Evolutionary conservation across 2,329 filamentous ascomycete species (phyloP).

Genomic region (Metarhizium album): DNA sequence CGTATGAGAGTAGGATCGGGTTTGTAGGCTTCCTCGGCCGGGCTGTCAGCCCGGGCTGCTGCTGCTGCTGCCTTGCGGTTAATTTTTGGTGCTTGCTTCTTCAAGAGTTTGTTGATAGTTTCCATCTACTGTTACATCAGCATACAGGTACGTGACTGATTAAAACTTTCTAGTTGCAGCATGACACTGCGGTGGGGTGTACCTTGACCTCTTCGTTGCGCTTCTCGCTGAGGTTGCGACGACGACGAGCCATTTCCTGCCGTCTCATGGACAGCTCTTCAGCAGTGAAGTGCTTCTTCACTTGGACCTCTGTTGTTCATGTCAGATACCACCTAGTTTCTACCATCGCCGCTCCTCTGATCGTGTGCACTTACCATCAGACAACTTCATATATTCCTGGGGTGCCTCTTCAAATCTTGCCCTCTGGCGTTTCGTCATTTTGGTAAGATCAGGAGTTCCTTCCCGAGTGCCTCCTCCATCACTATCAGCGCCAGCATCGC

Average conservation of each 20-base stretch:
- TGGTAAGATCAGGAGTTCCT: slow-evolving; percentile 43
- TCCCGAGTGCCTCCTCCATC: slow-evolving; percentile 35
- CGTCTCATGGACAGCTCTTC: slow-evolving; percentile 52
- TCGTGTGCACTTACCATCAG: slow-evolving; percentile 36
- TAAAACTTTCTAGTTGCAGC: neutral
- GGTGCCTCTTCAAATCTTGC: slow-evolving; percentile 47
- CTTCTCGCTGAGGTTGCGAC: slow-evolving; percentile 54
- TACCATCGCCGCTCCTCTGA: neutral
- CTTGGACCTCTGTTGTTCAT: slow-evolving; percentile 46
- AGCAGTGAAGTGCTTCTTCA: slow-evolving; percentile 50
- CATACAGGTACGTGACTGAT: neutral
- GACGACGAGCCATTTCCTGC: slow-evolving; percentile 50
- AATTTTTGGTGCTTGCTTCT: slow-evolving; percentile 73
- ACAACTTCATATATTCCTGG: slow-evolving; percentile 48
- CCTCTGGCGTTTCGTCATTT: slow-evolving; percentile 51
- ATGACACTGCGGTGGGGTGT: slow-evolving; percentile 10
- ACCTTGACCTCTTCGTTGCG: slow-evolving; percentile 55
- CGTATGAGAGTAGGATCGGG: slow-evolving; percentile 54
- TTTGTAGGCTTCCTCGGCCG: slow-evolving; percentile 35
- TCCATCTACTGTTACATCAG: slow-evolving; percentile 50
- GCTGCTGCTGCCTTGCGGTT: slow-evolving; percentile 39
- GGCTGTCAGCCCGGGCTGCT: slow-evolving; percentile 34
- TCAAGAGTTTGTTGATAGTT: slow-evolving; percentile 82
- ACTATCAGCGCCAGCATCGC: slow-evolving; percentile 28
- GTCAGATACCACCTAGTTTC: neutral